A percentile compares a stretch with the other conserved stretches of the same genome.
Evolutionary conservation across 2,329 filamentous ascomycete species (phyloP).

Genomic region (Colletotrichum sp.): DNA sequence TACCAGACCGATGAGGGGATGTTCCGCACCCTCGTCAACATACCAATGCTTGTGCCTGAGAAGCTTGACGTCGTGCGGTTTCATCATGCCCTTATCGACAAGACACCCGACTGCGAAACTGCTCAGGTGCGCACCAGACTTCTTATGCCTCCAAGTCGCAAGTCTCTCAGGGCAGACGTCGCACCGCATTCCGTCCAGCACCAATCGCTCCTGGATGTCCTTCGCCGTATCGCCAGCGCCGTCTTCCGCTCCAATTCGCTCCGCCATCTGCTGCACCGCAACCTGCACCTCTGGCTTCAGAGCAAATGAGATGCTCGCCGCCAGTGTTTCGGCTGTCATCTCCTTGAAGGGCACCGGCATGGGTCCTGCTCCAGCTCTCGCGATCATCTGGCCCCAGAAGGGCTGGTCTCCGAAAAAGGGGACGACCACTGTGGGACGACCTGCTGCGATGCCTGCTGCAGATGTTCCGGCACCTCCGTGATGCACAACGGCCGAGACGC

Average conservation of each 20-base stretch:
- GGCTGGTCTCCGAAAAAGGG: constrained; percentile 73
- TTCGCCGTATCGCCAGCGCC: constrained; percentile 56
- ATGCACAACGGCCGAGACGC: constrained; percentile 64
- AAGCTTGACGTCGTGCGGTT: constrained; percentile 63
- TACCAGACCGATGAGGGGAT: constrained; percentile 68
- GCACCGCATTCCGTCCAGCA: constrained; percentile 61
- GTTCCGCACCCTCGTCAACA: constrained; percentile 67
- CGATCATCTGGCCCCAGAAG: constrained; percentile 70
- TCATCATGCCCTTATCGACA: constrained; percentile 56
- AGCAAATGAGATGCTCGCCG: constrained; percentile 56
- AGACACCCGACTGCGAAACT: constrained; percentile 65
- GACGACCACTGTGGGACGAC: constrained; percentile 66
- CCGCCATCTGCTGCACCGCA: constrained; percentile 46
- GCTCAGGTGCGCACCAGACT: constrained; percentile 63
- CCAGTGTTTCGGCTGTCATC: constrained; percentile 61
- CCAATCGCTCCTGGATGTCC: constrained; percentile 60
- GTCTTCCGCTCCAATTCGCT: constrained; percentile 57
- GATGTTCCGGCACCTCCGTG: constrained; percentile 71
- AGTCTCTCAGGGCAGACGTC: constrained; percentile 59
- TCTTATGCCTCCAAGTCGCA: constrained; percentile 67
- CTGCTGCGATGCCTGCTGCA: constrained; percentile 65
- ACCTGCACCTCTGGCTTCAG: constrained; percentile 52
- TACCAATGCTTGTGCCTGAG: constrained; percentile 57
- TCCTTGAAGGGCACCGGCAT: constrained; percentile 61
- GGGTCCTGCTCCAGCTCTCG: constrained; percentile 65